Conservation (phyloP, 192 early-diverging fungal genomes). For the Oehlia diaphana region DNA sequence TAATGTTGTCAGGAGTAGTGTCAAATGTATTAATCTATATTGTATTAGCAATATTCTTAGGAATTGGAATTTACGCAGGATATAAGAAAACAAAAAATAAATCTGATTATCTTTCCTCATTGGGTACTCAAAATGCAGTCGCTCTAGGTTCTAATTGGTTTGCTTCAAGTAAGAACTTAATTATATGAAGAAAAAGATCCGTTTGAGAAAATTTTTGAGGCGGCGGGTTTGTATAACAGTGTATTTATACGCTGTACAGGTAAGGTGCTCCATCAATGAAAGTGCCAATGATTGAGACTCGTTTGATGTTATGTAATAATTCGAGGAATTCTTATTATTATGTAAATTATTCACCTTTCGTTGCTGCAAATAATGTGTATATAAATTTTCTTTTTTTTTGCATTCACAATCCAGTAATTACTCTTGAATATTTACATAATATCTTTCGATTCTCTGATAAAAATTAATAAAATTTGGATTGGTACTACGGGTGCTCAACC, state of each 20-base stretch:
- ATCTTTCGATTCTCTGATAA: neutral
- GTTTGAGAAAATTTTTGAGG: neutral
- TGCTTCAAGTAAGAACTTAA: constrained; percentile 39
- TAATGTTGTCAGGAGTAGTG: neutral
- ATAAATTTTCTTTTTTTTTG: no score
- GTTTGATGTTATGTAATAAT: neutral
- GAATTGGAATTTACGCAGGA: constrained; percentile 53
- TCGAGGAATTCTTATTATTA: neutral
- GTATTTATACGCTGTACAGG: neutral
- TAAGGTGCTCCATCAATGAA: neutral
- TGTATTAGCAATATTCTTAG: constrained; percentile 51
- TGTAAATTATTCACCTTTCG: neutral
- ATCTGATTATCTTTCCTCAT: constrained; percentile 54
- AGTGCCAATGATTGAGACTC: neutral
- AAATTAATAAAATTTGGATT: neutral
- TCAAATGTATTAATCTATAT: constrained; percentile 56
- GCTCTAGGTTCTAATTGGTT: constrained; percentile 54
- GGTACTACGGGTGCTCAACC: constrained; percentile 25
- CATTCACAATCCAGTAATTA: no score
- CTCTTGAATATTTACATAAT: constrained; percentile 4
- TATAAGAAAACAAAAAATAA: constrained; percentile 48
- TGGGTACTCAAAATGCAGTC: constrained; percentile 49
- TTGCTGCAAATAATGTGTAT: neutral
- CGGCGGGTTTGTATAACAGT: constrained; percentile 11
- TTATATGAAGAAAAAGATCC: neutral